Evolutionary conservation across 2,329 filamentous ascomycete genomes (phyloP).

Genomic region (Annulohypoxylon truncatum): DNA sequence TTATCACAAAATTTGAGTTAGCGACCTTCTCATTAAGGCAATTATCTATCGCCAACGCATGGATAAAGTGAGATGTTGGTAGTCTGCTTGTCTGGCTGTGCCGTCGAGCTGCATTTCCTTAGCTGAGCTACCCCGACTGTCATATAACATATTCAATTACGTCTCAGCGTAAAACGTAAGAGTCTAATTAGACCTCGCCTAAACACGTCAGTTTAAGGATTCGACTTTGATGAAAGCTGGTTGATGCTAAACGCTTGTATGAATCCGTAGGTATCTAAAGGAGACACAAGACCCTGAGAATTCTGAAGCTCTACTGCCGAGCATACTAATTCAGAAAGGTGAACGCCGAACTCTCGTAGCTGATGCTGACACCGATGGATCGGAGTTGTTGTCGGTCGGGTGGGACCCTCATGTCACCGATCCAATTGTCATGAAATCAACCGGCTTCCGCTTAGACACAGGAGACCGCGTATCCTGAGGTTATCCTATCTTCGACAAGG

Average conservation of each 20-base stretch:
- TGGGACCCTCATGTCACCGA: neutral
- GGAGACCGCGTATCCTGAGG: too few relatives aligned
- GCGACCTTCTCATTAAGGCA: neutral
- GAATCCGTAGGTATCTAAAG: too few relatives aligned
- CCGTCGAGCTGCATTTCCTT: slow-evolving; percentile 8
- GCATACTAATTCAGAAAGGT: neutral
- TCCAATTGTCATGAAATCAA: too few relatives aligned
- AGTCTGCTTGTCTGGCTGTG: slow-evolving; percentile 7
- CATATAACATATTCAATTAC: neutral
- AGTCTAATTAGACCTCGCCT: neutral
- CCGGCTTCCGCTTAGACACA: too few relatives aligned
- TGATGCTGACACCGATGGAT: neutral
- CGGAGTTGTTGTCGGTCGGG: neutral
- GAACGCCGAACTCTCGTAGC: neutral
- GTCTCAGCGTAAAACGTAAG: neutral
- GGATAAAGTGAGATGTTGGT: neutral
- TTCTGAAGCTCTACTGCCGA: too few relatives aligned
- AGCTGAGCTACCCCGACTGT: neutral
- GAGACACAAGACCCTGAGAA: too few relatives aligned
- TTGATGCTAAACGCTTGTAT: neutral
- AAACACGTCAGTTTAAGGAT: neutral
- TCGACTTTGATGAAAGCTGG: neutral
- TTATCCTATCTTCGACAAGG: too few relatives aligned
- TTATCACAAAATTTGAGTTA: neutral
- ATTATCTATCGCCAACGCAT: neutral